A percentile compares a stretch with the other conserved stretches of the same genome.
Evolutionary conservation across 2,329 filamentous ascomycete genomes (phyloP).

Genomic region (Ophiostoma himal-ulmi): DNA sequence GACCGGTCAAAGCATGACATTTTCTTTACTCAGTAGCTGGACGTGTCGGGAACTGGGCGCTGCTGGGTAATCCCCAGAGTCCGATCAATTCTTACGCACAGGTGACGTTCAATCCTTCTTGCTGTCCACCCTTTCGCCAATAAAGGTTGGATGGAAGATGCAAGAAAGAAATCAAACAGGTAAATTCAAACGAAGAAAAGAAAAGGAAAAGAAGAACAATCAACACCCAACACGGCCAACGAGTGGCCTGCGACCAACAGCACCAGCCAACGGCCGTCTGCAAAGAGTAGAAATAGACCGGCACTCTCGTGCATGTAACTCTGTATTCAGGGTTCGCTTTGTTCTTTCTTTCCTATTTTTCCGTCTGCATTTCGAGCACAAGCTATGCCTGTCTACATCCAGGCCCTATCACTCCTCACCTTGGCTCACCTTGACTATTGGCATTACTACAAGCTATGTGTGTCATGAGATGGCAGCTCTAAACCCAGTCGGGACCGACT

Average conservation of each 20-base stretch:
- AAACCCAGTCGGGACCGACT: background rate
- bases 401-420: background rate
- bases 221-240: background rate
- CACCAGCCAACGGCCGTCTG: background rate
- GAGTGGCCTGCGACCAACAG: background rate
- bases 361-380: background rate
- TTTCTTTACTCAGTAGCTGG: no score
- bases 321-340: background rate
- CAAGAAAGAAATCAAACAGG: background rate
- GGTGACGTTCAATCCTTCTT: background rate
- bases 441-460: background rate
- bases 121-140: background rate
- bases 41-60: no score
- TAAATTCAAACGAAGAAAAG: background rate
- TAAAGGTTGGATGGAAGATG: background rate
- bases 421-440: conserved; percentile 1
- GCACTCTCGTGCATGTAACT: background rate
- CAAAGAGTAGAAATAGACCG: conserved; percentile 6
- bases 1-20: no score
- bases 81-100: background rate
- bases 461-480: background rate
- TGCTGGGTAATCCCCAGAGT: background rate
- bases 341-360: background rate
- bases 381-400: background rate
- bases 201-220: background rate